Evolutionary conservation across 352 stramenopile species (phyloP), one percentile per base, ranked within the genome.

Genomic region (Phytophthora podocarpi): DNA sequence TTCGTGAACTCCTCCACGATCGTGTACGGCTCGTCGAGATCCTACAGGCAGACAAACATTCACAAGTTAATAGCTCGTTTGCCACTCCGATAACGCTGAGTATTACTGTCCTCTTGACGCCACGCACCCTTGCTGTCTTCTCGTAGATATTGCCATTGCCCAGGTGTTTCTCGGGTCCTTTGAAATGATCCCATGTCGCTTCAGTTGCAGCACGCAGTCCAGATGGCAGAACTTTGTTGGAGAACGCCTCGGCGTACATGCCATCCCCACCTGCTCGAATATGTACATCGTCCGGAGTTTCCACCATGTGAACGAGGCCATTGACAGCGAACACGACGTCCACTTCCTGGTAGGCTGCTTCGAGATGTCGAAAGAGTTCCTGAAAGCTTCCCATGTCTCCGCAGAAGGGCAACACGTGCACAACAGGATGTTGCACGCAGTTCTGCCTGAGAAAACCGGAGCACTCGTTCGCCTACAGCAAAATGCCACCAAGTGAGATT

Each of bases 161-260:
- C 13, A 61, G 39, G 21, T 74, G 53, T 15, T 74, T 67, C 21
- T 71, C 59, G 13, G 51, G 53, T 12, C 59, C 60, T 30, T 65
- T 65, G 40, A 74, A 70, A 27, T 74, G 58, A 10, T 60, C 57
- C 66, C 66, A 74, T 24, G 65, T 68, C 1, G 66, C 66, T 46
- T 61, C 45, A 15, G 46, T 62, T 2, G 60, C 52, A 18, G 39
- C 54, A 40, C 16, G 41, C 28, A 64, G 28, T 28, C 21, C 61
- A 30, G 71, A 74, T 12, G 51, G 54, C 30, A 74, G 48, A 6
- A 71, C 27, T 24, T 70, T 70, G 45, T 68, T 74, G 20, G 60
- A 60, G 20, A 70, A 71, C 23, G 63, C 54, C 26, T 74, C 66
- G 35, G 59, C 16, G 35, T 62, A 65, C 1, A 54, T 71, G 23